Evolutionary conservation across 495 filamentous ascomycete genomes (phyloP).

Genomic region (Penicillium fimorum): DNA sequence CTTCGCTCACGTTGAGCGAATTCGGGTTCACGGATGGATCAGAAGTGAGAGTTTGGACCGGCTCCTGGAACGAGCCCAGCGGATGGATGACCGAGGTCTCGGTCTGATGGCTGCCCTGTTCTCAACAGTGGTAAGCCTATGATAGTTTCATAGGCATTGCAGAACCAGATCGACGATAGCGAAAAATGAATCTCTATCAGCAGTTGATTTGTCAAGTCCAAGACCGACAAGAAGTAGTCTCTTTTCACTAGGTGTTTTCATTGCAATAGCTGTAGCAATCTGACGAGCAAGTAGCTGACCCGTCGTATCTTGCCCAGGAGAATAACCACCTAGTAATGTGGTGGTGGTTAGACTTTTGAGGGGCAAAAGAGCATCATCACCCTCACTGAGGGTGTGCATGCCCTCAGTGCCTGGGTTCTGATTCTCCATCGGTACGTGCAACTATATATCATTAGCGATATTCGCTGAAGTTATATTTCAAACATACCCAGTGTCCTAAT

Average conservation of each 20-base stretch:
- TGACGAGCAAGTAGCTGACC: slow-evolving; percentile 88
- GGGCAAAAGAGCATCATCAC: slow-evolving; percentile 66
- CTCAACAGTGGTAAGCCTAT: background rate
- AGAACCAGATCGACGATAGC: slow-evolving; percentile 78
- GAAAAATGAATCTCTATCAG: slow-evolving; percentile 72
- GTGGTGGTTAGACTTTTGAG: slow-evolving; percentile 79
- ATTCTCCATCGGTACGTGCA: slow-evolving; percentile 81
- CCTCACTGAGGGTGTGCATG: slow-evolving; percentile 44
- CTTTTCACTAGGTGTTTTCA: slow-evolving; percentile 70
- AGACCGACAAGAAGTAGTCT: slow-evolving; percentile 79
- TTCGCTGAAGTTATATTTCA: background rate
- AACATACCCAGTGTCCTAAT: slow-evolving; percentile 84
- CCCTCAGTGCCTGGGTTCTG: slow-evolving; percentile 57
- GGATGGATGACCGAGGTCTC: background rate
- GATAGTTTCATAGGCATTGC: slow-evolving; percentile 52
- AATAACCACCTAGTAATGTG: slow-evolving; percentile 82
- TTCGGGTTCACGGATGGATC: background rate
- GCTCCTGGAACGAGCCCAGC: background rate
- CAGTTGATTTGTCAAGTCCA: slow-evolving; percentile 63
- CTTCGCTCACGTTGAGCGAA: background rate
- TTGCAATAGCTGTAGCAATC: slow-evolving; percentile 74
- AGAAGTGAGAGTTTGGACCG: background rate
- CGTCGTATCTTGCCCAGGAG: slow-evolving; percentile 72
- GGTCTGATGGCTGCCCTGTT: background rate
- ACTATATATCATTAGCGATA: slow-evolving; percentile 48